Base-by-base conservation (phyloP, 192 early-diverging fungal species). In the Rhizophagus clarus region DNA sequence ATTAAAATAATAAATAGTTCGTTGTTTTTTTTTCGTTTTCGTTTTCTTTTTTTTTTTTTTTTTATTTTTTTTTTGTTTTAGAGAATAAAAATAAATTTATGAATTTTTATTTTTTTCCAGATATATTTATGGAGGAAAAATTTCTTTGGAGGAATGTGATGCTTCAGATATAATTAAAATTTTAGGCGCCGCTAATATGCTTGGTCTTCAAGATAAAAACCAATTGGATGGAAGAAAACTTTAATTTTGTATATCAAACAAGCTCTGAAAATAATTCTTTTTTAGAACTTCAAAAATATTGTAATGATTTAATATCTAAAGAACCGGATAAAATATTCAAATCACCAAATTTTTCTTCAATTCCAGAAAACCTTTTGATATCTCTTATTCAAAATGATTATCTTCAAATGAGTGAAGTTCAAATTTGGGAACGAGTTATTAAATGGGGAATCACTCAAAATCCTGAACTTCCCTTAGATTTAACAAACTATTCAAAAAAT, bases 391-490 rank as follows among this genome's bases (percentile, higher is more conserved):
- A 22, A 45, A 24, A 42, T 20, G 70, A 72, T 42, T 14, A 72
- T 22, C 40, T 72, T 32, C 10, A 17, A 40, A 72, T 72, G 70
- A n/a, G 20, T 14, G 70, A 37, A 45, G 14, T 32, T 42, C 3
- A 72, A 42, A 28, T 72, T 12, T 72, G 70, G 70, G 40, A 34
- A 42, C 12, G n/a, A 15, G 40, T 45, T 15, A 11, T 72, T 14
- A 42, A 45, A 40, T 72, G 70, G 70, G 70, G 70, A 42, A 6
- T 72, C 32, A 2, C 70, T 42, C 10, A 72, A 22, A 72, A 32
- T 14, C 45, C 14, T 0, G 45, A 47, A 47, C 45, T 47, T 47
- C 14, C 45, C 11, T 47, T 10, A 1, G n/a, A 42, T 72, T 12
- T 3, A 2, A 15, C 31, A 9, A n/a, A n/a, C 29, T 72, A 15